Conservation (phyloP, 1,284 basidiomycete genomes). For the Heliocybe sulcata region DNA sequence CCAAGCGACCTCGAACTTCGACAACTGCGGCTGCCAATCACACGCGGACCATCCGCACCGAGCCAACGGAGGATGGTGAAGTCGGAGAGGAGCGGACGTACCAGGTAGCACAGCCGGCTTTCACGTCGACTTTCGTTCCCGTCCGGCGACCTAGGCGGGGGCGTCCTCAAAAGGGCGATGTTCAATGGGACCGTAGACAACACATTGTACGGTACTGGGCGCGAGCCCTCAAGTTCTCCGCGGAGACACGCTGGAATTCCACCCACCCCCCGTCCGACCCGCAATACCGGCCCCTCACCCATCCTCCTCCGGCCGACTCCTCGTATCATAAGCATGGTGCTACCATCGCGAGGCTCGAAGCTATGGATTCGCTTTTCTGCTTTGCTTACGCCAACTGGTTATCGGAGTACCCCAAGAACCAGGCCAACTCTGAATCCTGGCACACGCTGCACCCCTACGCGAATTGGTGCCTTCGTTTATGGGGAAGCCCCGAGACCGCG, state of each 20-base stretch:
- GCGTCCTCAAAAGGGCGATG: constrained; percentile 32
- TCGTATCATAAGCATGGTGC: constrained; percentile 65
- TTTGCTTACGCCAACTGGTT: constrained; percentile 71
- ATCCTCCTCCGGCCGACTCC: constrained; percentile 55
- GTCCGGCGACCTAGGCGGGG: constrained; percentile 60
- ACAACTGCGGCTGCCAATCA: constrained; percentile 22
- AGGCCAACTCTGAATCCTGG: constrained; percentile 53
- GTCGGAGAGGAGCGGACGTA: constrained; percentile 20
- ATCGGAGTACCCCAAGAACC: constrained; percentile 46
- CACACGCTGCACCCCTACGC: constrained; percentile 54
- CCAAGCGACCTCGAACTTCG: constrained; percentile 50
- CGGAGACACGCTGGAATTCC: constrained; percentile 65
- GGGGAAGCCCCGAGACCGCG: constrained; percentile 50
- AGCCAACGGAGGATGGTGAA: constrained; percentile 28
- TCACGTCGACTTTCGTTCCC: constrained; percentile 38
- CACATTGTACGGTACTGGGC: constrained; percentile 47
- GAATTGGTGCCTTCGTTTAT: constrained; percentile 59
- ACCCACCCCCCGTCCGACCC: constrained; percentile 57
- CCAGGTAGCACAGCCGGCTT: constrained; percentile 20
- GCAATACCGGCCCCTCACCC: constrained; percentile 51
- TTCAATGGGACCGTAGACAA: constrained; percentile 46
- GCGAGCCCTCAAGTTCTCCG: constrained; percentile 68
- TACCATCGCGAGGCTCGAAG: constrained; percentile 66
- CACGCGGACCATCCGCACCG: constrained; percentile 15
- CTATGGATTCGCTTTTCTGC: constrained; percentile 64